A percentile compares a stretch with the other conserved stretches of the same genome.
Evolutionary conservation across 805 yeast genomes (phyloP).

Genomic region (Schizosaccharomyces octosporus): DNA sequence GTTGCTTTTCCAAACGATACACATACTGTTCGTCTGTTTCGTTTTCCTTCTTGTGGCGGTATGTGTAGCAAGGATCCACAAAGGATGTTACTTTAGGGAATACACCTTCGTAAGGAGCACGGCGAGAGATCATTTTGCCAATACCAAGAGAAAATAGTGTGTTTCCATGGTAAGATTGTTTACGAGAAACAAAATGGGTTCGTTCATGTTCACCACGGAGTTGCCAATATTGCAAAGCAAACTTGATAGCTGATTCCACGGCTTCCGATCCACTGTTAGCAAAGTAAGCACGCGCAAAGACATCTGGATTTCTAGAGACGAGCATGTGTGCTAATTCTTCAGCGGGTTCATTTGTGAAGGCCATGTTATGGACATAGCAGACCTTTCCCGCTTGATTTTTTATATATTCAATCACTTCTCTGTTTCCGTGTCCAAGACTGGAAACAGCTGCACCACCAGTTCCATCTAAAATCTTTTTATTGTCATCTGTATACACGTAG

Average conservation of each 20-base stretch:
- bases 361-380: constrained; percentile 17
- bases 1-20: background rate
- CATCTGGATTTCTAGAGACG: background rate
- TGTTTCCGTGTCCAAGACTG: constrained; percentile 22
- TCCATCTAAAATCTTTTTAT: constrained; percentile 17
- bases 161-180: constrained; percentile 26
- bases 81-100: background rate
- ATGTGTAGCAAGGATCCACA: background rate
- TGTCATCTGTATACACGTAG: background rate
- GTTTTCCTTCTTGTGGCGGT: background rate
- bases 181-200: constrained; percentile 20
- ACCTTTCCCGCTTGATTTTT: constrained; percentile 16
- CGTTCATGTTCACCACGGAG: constrained; percentile 22
- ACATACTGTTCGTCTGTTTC: constrained; percentile 1
- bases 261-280: constrained; percentile 41
- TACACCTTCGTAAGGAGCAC: background rate
- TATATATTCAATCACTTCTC: constrained; percentile 19
- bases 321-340: constrained; percentile 18
- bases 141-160: constrained; percentile 23
- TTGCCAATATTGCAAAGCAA: constrained; percentile 24
- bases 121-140: constrained; percentile 11
- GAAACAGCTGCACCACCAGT: constrained; percentile 30
- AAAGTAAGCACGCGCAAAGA: constrained; percentile 16
- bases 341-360: constrained; percentile 17
- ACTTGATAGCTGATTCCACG: constrained; percentile 37